Evolutionary conservation across 1,284 basidiomycete species (phyloP).

Genomic region (Sphagnurus paluster): DNA sequence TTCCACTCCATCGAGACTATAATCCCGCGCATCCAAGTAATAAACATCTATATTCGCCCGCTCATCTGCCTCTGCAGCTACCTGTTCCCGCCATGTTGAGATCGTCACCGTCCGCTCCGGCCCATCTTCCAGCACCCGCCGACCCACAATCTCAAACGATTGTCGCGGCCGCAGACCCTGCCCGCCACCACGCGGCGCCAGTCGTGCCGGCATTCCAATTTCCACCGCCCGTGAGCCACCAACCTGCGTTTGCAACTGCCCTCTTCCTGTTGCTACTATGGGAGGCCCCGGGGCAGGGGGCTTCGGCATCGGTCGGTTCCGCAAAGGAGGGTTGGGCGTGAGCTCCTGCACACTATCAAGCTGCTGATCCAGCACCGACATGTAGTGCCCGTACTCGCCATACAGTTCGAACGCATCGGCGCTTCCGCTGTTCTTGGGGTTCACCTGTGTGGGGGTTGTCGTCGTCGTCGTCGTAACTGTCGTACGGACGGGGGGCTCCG

Average conservation of each 20-base stretch:
- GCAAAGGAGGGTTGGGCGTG: conserved; percentile 20
- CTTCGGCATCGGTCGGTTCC: no score
- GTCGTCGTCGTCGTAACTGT: conserved; percentile 2
- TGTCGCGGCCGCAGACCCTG: conserved; percentile 28
- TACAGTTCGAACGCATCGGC: conserved; percentile 24
- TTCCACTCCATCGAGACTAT: conserved; percentile 17
- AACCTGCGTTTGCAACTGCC: not conserved
- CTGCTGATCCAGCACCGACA: conserved; percentile 47
- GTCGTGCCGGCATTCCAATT: conserved; percentile 20
- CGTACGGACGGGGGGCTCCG: not conserved
- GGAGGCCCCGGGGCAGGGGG: no score
- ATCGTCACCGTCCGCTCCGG: conserved; percentile 48
- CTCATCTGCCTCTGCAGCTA: conserved; percentile 37
- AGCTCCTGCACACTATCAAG: conserved; percentile 27
- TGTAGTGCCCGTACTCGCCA: conserved; percentile 41
- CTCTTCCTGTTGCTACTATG: no score
- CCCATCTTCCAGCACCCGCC: conserved; percentile 43
- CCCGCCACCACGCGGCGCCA: conserved; percentile 12
- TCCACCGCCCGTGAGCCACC: conserved; percentile 1
- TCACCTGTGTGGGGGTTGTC: conserved; percentile 1
- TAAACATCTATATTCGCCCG: conserved; percentile 44
- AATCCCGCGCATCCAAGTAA: conserved; percentile 40
- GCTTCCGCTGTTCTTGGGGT: not conserved
- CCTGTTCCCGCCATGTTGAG: conserved; percentile 54
- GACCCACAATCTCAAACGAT: conserved; percentile 42